Evolutionary conservation across 1,284 basidiomycete genomes (phyloP).

Genomic region (Microbotryum lychnidis-dioicae): DNA sequence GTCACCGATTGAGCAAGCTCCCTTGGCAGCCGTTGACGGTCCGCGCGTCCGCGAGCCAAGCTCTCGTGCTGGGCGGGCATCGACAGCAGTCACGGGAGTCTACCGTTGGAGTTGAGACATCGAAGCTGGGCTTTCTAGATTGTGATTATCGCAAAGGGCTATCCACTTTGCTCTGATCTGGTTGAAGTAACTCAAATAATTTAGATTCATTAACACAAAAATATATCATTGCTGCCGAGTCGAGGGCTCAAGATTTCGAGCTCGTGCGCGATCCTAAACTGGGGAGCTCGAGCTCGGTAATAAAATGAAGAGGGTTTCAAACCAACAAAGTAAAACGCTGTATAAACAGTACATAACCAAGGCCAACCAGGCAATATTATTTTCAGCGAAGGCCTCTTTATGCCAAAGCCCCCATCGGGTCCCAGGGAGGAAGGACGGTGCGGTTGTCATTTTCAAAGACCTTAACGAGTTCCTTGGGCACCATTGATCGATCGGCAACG

Average conservation of each 20-base stretch:
- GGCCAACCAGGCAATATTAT: not conserved
- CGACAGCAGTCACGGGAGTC: too few relatives aligned
- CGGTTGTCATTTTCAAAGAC: slow-evolving; percentile 63
- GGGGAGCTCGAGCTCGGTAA: not conserved
- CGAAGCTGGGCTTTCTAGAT: too few relatives aligned
- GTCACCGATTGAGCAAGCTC: too few relatives aligned
- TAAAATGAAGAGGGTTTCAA: not conserved
- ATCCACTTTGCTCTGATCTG: too few relatives aligned
- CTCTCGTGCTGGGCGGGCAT: too few relatives aligned
- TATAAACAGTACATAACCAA: not conserved
- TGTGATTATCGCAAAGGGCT: too few relatives aligned
- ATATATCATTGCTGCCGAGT: too few relatives aligned
- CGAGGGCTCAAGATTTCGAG: not conserved
- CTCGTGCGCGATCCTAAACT: not conserved
- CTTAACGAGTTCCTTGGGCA: slow-evolving; percentile 67
- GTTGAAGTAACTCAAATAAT: too few relatives aligned
- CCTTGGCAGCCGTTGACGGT: too few relatives aligned
- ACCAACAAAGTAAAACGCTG: not conserved
- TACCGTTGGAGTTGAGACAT: too few relatives aligned
- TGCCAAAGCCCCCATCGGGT: slow-evolving; percentile 33
- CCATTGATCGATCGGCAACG: slow-evolving; percentile 61
- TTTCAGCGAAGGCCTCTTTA: not conserved
- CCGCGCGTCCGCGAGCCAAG: too few relatives aligned
- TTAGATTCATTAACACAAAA: too few relatives aligned
- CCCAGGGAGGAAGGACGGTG: slow-evolving; percentile 65